Base-by-base conservation (phyloP, 176 grass and related monocot genomes). In the Tuctoria greenei region DNA sequence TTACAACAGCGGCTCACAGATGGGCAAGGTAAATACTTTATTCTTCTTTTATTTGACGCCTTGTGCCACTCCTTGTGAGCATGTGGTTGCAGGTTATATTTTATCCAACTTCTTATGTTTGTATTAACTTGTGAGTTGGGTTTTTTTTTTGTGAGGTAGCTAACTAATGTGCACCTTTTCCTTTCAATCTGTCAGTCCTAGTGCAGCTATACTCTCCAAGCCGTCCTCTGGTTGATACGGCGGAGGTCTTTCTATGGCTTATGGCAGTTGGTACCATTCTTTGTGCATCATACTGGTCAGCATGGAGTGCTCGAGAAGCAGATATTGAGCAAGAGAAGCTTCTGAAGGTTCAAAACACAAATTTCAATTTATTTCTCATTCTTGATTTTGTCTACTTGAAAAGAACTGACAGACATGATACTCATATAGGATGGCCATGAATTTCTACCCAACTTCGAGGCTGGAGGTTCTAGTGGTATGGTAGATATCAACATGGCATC, bases 191-290 rank as follows among this genome's bases (percentile, higher is more conserved):
- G 52, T 66, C 87, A 99, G 95, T 99, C 74, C 75, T 81, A n/a
- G 88, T 99, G 66, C 84, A 86, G 82, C 68, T 99, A 40, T 99
- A 99, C 64, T 99, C 95, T 65, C 95, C 95, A 77, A 89, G 92
- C 71, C 91, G 95, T 58, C 95, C 95, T 24, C 73, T 83, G 34
- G 95, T 99, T 70, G 95, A 99, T 90, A 92, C 89, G 2, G 95
- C 95, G 8, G 95, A 99, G 82, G 95, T 95, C 12, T 99, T 99
- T 88, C 87, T 99, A 6, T 99, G 95, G 95, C 86, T 99, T 71
- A 95, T 99, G 95, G 95, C 95, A 79, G 87, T 99, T 73, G 95
- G 95, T 84, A 99, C 95, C 27, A 90, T 99, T 78, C 79, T 99
- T 63, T 93, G 95, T 73, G 95, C 91, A 84, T 88, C 95, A 68